Evolutionary conservation across 2,329 filamentous ascomycete genomes (phyloP), one percentile per base, ranked within the genome.

Genomic region (Paecilomyces niveus): DNA sequence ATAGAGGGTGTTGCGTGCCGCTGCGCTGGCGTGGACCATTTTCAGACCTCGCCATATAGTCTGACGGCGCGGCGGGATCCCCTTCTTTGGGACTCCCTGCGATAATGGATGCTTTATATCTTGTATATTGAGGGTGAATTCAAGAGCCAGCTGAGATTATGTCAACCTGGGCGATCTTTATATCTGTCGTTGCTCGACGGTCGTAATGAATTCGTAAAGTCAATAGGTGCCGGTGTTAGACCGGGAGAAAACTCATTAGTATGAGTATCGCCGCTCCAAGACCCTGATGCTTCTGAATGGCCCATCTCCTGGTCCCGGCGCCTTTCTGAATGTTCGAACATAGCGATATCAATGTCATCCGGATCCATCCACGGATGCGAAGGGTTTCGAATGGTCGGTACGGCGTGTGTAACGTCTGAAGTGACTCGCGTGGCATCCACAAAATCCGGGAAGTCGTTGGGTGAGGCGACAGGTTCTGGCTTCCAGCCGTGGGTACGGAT

Each of bases 391-490:
- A 56, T 32, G 1, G 64, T 59, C 1, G 72, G 64, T 3, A 64
- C 57, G 7, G 75, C 72, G 58, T 73, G 75, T 11, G 74, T 78
- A 5, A 77, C 57, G 55, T 78, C 76, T 8, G 72, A 71, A 10
- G 73, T 75, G 56, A 78, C 68, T 39, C 75, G 76, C 15, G 69
- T 72, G 31, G 76, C 69, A 59, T 79, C 76, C 58, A 79, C 76
- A 58, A 79, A 78, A 56, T 78, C 76, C 1, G 76, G 75, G 33
- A 75, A 66, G 1, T 74, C 70, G 53, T 64, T 59, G 18, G 49
- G 54, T 22, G 45, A 33, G 29, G 56, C 55, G 51, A 18, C 59
- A 53, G 70, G 70, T n/a, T 74, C 72, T 5, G 71, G 61, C 57
- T 74, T 74, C 72, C 72, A 75, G 58, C 69, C 64, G 51, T 74